These are phyloP conservation scores for Lipomyces orientalis DNA, from an alignment of 805 yeast species.

Conservation along the genomic window DNA sequence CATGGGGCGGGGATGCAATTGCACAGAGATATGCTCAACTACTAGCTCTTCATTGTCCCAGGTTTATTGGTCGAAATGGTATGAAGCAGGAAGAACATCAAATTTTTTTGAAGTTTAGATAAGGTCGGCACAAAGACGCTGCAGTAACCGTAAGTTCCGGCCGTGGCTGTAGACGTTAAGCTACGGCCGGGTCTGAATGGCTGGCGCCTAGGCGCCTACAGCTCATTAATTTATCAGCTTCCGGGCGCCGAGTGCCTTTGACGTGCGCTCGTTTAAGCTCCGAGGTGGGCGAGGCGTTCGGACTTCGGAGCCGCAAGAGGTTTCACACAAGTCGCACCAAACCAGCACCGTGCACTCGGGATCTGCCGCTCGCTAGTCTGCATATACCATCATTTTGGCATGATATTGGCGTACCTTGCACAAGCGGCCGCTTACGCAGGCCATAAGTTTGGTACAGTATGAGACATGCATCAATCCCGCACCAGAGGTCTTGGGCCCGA, in stretches of 20 bases:
- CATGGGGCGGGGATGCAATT: neutral
- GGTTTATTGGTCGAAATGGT: no score
- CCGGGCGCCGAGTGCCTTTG: slow-evolving; percentile 1
- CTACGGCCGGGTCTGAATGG: neutral
- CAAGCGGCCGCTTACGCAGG: neutral
- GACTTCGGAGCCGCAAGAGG: neutral
- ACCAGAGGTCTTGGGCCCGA: neutral
- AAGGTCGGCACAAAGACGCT: neutral
- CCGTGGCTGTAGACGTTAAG: neutral
- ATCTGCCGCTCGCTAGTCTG: neutral
- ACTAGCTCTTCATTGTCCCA: neutral
- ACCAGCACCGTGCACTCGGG: neutral
- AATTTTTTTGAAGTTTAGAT: neutral
- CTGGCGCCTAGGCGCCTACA: neutral
- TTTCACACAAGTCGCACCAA: neutral
- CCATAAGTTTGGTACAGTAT: neutral
- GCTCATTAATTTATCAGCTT: neutral
- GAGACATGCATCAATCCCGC: no score
- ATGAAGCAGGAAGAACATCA: neutral
- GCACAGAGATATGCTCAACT: neutral
- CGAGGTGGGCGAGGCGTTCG: neutral
- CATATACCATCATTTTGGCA: neutral
- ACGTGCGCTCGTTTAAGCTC: neutral
- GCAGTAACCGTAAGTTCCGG: neutral
- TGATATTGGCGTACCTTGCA: neutral